A percentile compares a stretch with the other conserved stretches of the same genome.
Conservation (phyloP, 768 basidiomycete genomes). For the Agaricus subrufescens region DNA sequence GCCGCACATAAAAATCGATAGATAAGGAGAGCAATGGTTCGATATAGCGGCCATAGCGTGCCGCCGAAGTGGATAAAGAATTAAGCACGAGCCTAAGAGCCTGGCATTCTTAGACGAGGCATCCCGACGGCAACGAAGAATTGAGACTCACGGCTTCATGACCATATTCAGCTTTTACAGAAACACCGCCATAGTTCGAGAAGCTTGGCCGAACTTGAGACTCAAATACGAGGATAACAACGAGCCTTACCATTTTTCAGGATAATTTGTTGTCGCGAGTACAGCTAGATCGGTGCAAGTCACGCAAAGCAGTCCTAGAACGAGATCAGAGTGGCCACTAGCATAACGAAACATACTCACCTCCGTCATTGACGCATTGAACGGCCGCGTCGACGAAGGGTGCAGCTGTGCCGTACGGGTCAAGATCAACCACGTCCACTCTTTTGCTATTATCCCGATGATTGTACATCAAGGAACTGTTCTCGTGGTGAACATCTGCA, state of each 20-base stretch:
- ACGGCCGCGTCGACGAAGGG: slow-evolving; percentile 96
- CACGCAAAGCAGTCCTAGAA: slow-evolving; percentile 80
- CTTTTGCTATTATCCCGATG: slow-evolving; percentile 69
- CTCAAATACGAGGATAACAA: background rate
- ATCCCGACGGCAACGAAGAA: slow-evolving; percentile 3
- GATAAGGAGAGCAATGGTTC: slow-evolving; percentile 86
- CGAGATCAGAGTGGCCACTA: background rate
- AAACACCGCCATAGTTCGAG: slow-evolving; percentile 91
- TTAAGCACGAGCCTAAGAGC: slow-evolving; percentile 90
- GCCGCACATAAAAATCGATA: slow-evolving; percentile 94
- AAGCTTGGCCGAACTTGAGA: slow-evolving; percentile 47
- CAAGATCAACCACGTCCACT: slow-evolving; percentile 95
- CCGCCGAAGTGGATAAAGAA: slow-evolving; percentile 79
- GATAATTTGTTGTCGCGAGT: slow-evolving; percentile 88
- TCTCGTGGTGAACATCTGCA: background rate
- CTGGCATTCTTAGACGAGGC: slow-evolving; percentile 32
- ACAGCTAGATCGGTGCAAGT: slow-evolving; percentile 97
- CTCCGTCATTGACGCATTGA: slow-evolving; percentile 84
- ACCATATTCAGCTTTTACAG: slow-evolving; percentile 88
- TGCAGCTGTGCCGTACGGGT: slow-evolving; percentile 96
- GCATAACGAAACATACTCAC: slow-evolving; percentile 25
- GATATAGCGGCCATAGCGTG: slow-evolving; percentile 89
- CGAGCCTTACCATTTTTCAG: slow-evolving; percentile 83
- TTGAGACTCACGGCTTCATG: slow-evolving; percentile 76
- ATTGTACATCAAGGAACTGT: slow-evolving; percentile 67